These are phyloP conservation scores for Parmelia sp. DNA, from an alignment of 495 filamentous ascomycete genomes.

Conservation along the genomic window DNA sequence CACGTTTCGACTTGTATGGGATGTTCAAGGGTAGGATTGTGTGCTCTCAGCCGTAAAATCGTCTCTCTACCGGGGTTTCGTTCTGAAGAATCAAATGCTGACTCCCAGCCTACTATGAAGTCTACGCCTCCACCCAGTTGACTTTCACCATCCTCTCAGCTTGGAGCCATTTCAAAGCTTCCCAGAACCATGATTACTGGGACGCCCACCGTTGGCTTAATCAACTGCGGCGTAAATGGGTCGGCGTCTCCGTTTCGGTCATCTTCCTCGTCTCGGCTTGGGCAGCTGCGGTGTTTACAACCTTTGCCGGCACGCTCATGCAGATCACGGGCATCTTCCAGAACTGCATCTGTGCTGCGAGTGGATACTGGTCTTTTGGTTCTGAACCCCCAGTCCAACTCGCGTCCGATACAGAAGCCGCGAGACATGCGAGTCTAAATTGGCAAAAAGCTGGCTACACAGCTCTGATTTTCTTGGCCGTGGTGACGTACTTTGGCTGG, in stretches of 20 bases:
- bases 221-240: constrained; percentile 22
- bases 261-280: constrained; percentile 27
- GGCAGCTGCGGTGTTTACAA: constrained; percentile 29
- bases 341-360: constrained; percentile 31
- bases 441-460: constrained; percentile 31
- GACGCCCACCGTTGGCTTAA: constrained; percentile 16
- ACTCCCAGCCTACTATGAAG: not conserved
- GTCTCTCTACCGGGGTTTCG: not conserved
- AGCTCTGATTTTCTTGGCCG: constrained; percentile 27
- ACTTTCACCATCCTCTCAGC: constrained; percentile 33
- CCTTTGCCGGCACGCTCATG: constrained; percentile 35
- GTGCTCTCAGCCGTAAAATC: not conserved
- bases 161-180: constrained; percentile 23
- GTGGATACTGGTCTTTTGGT: constrained; percentile 2
- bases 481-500: constrained; percentile 33
- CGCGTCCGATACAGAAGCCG: constrained; percentile 8
- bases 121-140: constrained; percentile 38
- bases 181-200: constrained; percentile 13
- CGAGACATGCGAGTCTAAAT: constrained; percentile 25
- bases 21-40: not conserved
- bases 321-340: constrained; percentile 37
- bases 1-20: not conserved
- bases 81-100: not conserved
- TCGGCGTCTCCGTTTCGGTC: constrained; percentile 29
- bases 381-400: not conserved